Evolutionary conservation across 2,329 filamentous ascomycete genomes (phyloP), one percentile per base, ranked within the genome.

Genomic region (Exophiala viscosa): DNA sequence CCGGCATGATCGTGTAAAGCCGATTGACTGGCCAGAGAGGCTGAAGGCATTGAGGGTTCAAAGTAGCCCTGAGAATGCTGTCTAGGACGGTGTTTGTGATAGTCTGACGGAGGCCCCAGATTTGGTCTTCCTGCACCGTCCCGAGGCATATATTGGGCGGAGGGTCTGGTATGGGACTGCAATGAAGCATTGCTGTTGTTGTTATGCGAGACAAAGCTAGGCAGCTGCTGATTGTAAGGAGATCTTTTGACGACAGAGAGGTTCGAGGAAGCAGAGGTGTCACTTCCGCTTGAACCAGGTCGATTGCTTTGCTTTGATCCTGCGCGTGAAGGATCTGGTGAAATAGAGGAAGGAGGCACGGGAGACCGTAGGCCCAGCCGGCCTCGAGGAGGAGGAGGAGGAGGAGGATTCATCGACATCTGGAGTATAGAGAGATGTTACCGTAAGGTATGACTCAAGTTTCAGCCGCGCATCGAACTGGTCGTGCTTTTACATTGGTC

Each of bases 41-140:
- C 72, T n/a, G 76, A 77, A 36, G 82, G 80, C 50, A 86, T 69
- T 31, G 78, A 80, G 13, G 83, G 83, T 66, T 86, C 83, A 63
- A 86, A 86, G 69, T 84, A 86, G 50, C 83, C 83, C 66, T 86
- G 83, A 2, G 81, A 84, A 64, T 84, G 81, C 59, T 76, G 73
- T 57, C 75, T 69, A 31, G 71, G 67, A 39, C 73, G 70, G 59
- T 76, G 73, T 58, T 68, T 65, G 41, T 66, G 67, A 32, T 70
- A 52, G 45, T 75, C 69, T 34, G 61, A 57, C 5, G 67, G 67
- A 34, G 65, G 66, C 9, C 49, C 52, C 32, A 56, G 46, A 32
- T 45, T 48, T n/a, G 48, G 49, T 59, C 69, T 70, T 41, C 66
- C 63, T 38, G 62, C 54, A 34, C 70, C 68, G 62, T 69, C 66